Percentiles rank a stretch among this genome's conserved stretches.
Evolutionary conservation across 495 filamentous ascomycete genomes (phyloP).

Genomic region (Daldinia loculata): DNA sequence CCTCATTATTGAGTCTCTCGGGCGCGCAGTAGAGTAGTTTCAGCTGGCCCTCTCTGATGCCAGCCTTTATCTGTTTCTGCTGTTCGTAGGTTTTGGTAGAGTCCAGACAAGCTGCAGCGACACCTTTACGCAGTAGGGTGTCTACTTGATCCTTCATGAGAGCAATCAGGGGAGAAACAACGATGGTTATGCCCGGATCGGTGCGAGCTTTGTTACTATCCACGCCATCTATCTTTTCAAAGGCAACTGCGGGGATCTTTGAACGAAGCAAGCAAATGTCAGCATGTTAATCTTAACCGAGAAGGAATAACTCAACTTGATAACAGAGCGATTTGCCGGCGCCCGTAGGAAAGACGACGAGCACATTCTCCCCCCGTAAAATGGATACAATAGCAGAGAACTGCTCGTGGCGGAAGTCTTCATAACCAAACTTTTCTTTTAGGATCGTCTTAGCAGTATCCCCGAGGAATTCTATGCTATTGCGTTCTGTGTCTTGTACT

Average conservation of each 20-base stretch:
- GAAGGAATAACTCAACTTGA: conserved; percentile 42
- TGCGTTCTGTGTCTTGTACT: not conserved
- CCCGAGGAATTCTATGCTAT: not conserved
- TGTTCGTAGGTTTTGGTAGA: conserved; percentile 60
- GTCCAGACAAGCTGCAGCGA: conserved; percentile 62
- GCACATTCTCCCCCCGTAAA: conserved; percentile 58
- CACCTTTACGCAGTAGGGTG: conserved; percentile 55
- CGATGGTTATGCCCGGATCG: conserved; percentile 58
- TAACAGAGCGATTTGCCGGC: conserved; percentile 67
- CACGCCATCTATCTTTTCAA: conserved; percentile 56
- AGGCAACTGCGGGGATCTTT: conserved; percentile 64
- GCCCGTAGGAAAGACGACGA: conserved; percentile 67
- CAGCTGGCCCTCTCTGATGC: conserved; percentile 54
- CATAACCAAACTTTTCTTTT: conserved; percentile 56
- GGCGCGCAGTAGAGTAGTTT: conserved; percentile 67
- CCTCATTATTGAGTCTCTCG: conserved; percentile 66
- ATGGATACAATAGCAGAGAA: conserved; percentile 60
- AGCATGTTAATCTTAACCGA: not conserved
- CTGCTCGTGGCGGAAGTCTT: conserved; percentile 62
- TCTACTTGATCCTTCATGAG: conserved; percentile 70
- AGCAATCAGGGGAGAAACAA: conserved; percentile 65
- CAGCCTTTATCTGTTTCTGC: conserved; percentile 54
- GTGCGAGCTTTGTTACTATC: conserved; percentile 32
- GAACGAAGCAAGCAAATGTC: not conserved
- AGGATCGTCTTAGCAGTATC: conserved; percentile 36